Evolutionary conservation across 2,329 filamentous ascomycete species (phyloP).

Genomic region (Sporothrix schenckii): DNA sequence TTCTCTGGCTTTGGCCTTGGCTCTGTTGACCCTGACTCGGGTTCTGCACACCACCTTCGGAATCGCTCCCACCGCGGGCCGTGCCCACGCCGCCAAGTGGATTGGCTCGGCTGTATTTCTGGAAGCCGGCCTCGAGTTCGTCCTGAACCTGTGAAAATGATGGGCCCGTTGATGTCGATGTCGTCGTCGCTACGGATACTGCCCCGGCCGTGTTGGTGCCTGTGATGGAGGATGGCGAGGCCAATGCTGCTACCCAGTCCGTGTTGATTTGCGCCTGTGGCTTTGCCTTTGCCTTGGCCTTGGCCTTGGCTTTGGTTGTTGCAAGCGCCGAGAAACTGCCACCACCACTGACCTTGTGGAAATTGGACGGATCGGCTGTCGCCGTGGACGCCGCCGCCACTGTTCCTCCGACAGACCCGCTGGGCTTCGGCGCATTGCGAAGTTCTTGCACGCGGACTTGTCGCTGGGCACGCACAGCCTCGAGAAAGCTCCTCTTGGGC

Average conservation of each 20-base stretch:
- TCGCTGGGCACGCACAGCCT: conserved; percentile 30
- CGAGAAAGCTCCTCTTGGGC: conserved; percentile 29
- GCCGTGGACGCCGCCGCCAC: not conserved
- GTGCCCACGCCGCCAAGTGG: conserved; percentile 31
- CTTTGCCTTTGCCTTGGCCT: not conserved
- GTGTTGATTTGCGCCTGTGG: not conserved
- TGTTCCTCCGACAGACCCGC: not conserved
- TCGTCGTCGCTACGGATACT: not conserved
- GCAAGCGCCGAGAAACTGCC: conserved; percentile 17
- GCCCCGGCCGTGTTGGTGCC: not conserved
- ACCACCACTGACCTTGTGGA: conserved; percentile 17
- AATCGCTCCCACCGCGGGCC: not conserved
- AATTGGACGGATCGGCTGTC: conserved; percentile 11
- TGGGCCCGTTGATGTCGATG: not conserved
- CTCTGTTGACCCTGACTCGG: not conserved
- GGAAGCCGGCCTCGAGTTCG: conserved; percentile 31
- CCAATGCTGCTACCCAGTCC: not conserved
- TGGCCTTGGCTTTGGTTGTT: not conserved
- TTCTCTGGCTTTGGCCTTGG: conserved; percentile 4
- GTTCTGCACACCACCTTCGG: not conserved
- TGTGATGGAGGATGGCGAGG: not conserved
- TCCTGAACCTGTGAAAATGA: conserved; percentile 29
- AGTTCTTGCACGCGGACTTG: conserved; percentile 12
- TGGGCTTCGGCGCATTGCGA: not conserved
- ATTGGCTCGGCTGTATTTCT: conserved; percentile 31